Percentiles rank a stretch among this genome's conserved stretches.
Conservation (phyloP, 345 rosid genomes). For the Eucalyptus pauciflora region DNA sequence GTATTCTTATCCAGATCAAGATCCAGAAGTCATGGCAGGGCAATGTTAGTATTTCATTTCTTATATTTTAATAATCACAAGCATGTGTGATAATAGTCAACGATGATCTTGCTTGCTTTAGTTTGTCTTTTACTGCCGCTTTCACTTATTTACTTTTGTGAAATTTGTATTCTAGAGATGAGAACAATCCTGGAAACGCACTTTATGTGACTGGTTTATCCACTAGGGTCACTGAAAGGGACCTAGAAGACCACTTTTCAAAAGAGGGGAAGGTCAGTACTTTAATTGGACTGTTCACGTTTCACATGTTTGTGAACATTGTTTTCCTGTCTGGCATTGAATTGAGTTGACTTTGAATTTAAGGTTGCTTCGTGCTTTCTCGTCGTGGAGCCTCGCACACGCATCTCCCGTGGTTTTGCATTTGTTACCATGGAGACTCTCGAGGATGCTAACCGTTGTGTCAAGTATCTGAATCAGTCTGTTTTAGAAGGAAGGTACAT, state of each 20-base stretch:
- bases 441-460: slow-evolving; percentile 85
- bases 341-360: background rate
- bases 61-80: background rate
- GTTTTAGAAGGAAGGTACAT: slow-evolving; percentile 92
- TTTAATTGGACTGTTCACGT: background rate
- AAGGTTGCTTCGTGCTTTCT: slow-evolving; percentile 91
- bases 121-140: background rate
- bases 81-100: background rate
- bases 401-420: slow-evolving; percentile 94
- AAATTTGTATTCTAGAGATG: slow-evolving; percentile 25
- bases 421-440: slow-evolving; percentile 73
- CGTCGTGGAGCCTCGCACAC: slow-evolving; percentile 90
- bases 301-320: background rate
- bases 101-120: background rate
- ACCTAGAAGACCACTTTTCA: slow-evolving; percentile 84
- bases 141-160: background rate
- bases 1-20: slow-evolving; percentile 36
- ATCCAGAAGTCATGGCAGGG: slow-evolving; percentile 85
- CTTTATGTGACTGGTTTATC: slow-evolving; percentile 96
- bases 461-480: slow-evolving; percentile 94
- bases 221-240: slow-evolving; percentile 83
- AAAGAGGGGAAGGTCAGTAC: slow-evolving; percentile 93
- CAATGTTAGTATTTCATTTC: background rate
- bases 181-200: slow-evolving; percentile 64
- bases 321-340: background rate